Evolutionary conservation across 192 early-diverging fungal species (phyloP).

Genomic region (Coemansia sp.): DNA sequence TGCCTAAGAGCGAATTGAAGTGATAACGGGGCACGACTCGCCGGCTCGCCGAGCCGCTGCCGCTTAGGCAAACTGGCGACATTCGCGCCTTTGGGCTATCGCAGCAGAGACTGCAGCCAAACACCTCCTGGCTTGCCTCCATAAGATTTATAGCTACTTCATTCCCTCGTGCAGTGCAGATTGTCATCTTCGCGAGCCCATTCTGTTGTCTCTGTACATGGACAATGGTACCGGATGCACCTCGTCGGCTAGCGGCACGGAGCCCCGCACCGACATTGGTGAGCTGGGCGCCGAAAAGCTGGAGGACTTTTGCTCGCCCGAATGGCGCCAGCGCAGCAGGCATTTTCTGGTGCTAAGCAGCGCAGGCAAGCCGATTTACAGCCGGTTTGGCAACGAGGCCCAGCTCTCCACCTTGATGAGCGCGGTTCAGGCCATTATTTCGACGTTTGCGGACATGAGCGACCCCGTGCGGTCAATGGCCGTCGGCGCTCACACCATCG

Average conservation of each 20-base stretch:
- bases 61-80: too few relatives aligned
- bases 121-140: too few relatives aligned
- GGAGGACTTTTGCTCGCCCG: conserved; percentile 38
- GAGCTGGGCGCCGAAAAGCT: conserved; percentile 25
- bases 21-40: too few relatives aligned
- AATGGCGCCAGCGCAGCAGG: conserved; percentile 52
- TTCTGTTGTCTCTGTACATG: background rate
- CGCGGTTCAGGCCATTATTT: conserved; percentile 82
- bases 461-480: conserved; percentile 63
- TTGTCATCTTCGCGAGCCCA: background rate
- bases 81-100: too few relatives aligned
- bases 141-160: too few relatives aligned
- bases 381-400: conserved; percentile 87
- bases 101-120: too few relatives aligned
- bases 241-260: background rate
- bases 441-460: conserved; percentile 77
- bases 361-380: conserved; percentile 94
- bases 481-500: conserved; percentile 70
- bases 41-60: too few relatives aligned
- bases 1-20: too few relatives aligned
- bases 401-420: conserved; percentile 84
- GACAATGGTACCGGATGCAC: background rate
- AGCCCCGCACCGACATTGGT: background rate
- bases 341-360: conserved; percentile 92
- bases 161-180: background rate